Conservation (phyloP, 768 basidiomycete genomes). For the Termitomyces sp. region DNA sequence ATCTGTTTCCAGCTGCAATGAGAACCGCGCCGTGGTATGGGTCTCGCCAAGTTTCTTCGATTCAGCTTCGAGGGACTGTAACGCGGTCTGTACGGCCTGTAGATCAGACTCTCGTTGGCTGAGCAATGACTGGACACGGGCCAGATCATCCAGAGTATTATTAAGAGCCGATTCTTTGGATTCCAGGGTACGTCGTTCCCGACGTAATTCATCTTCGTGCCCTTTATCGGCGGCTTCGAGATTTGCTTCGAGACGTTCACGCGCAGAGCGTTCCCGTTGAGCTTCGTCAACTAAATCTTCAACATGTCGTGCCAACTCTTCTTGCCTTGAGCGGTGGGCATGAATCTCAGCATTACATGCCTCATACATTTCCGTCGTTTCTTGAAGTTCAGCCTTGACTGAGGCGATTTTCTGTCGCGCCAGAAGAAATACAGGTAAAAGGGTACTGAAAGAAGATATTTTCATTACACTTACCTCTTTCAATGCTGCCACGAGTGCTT, state of each 20-base stretch:
- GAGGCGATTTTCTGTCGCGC: slow-evolving; percentile 57
- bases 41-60: slow-evolving; percentile 78
- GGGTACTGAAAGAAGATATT: not conserved
- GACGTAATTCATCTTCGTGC: slow-evolving; percentile 55
- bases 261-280: slow-evolving; percentile 50
- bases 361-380: slow-evolving; percentile 63
- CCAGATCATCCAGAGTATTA: slow-evolving; percentile 55
- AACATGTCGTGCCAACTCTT: slow-evolving; percentile 70
- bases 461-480: slow-evolving; percentile 63
- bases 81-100: slow-evolving; percentile 59
- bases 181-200: slow-evolving; percentile 59
- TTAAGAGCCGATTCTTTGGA: slow-evolving; percentile 66
- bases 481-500: slow-evolving; percentile 61
- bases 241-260: slow-evolving; percentile 48
- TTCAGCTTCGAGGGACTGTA: slow-evolving; percentile 71
- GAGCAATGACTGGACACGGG: slow-evolving; percentile 58
- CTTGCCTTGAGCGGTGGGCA: slow-evolving; percentile 65
- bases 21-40: slow-evolving; percentile 77
- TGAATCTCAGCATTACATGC: slow-evolving; percentile 54
- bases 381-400: slow-evolving; percentile 61
- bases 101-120: slow-evolving; percentile 74
- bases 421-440: not conserved
- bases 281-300: slow-evolving; percentile 66
- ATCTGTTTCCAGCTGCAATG: slow-evolving; percentile 86
- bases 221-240: slow-evolving; percentile 54